phyloP scores from a whole-genome alignment of 192 early-diverging fungal genomes.

The Umbelopsis sp. region DNA sequence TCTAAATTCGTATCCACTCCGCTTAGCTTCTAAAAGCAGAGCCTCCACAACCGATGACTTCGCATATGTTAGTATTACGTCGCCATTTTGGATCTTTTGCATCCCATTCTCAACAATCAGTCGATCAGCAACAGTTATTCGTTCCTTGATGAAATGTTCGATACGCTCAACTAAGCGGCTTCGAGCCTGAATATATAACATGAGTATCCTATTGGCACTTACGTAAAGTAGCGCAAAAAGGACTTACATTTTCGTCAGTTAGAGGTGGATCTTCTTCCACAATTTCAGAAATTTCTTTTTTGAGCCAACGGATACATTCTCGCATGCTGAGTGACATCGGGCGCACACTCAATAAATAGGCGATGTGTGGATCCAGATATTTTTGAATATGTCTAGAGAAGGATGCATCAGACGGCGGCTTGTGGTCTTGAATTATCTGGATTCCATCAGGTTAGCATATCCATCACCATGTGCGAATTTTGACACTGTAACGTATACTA shows the following conservation, averaged over 20 bases:
- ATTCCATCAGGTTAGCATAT: background rate
- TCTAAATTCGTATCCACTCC: slow-evolving; percentile 74
- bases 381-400: slow-evolving; percentile 80
- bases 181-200: slow-evolving; percentile 56
- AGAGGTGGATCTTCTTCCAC: slow-evolving; percentile 72
- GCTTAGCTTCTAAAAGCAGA: slow-evolving; percentile 76
- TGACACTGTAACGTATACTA: background rate
- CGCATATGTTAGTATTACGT: slow-evolving; percentile 90
- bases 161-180: slow-evolving; percentile 70
- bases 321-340: slow-evolving; percentile 93
- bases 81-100: slow-evolving; percentile 86
- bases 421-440: slow-evolving; percentile 90
- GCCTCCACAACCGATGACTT: slow-evolving; percentile 89
- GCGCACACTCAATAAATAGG: slow-evolving; percentile 81
- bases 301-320: slow-evolving; percentile 87
- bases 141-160: slow-evolving; percentile 87
- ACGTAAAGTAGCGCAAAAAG: too few relatives aligned
- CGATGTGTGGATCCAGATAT: slow-evolving; percentile 88
- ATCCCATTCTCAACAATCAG: slow-evolving; percentile 79
- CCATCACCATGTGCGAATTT: background rate
- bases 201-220: too few relatives aligned
- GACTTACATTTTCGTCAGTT: slow-evolving; percentile 83
- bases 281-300: slow-evolving; percentile 84
- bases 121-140: slow-evolving; percentile 81
- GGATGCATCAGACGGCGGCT: slow-evolving; percentile 77